A percentile compares a stretch with the other conserved stretches of the same genome.
Evolutionary conservation across 495 filamentous ascomycete species (phyloP).

Genomic region (Daldinia decipiens): DNA sequence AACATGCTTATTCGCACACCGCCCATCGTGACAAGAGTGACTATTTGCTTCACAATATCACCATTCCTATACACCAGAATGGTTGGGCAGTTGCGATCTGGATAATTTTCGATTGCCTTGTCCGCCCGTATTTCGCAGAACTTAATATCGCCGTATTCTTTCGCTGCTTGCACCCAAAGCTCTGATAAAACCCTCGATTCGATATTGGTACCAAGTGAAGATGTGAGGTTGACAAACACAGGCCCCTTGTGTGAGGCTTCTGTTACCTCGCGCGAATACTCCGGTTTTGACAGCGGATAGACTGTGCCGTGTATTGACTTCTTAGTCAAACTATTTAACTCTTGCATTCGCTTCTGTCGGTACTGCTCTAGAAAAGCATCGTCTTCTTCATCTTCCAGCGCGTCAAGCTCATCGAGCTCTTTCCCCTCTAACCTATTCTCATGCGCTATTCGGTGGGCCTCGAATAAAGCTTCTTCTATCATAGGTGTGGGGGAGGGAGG

Average conservation of each 20-base stretch:
- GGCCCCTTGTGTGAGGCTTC: constrained; percentile 78
- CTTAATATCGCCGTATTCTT: constrained; percentile 90
- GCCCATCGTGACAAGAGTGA: constrained; percentile 82
- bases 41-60: constrained; percentile 87
- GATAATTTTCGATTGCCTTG: constrained; percentile 96
- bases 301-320: constrained; percentile 86
- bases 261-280: constrained; percentile 92
- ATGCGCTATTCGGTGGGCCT: constrained; percentile 81
- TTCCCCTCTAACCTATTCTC: constrained; percentile 94
- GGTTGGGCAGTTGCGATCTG: constrained; percentile 92
- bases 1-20: constrained; percentile 73
- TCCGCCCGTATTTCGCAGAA: constrained; percentile 95
- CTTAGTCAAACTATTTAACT: constrained; percentile 77
- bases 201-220: constrained; percentile 76
- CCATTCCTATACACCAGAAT: constrained; percentile 92
- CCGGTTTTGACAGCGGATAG: constrained; percentile 92
- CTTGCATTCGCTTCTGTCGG: constrained; percentile 81
- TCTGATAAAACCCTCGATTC: constrained; percentile 85
- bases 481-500: constrained; percentile 91
- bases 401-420: constrained; percentile 90
- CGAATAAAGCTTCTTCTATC: constrained; percentile 92
- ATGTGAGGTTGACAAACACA: constrained; percentile 88
- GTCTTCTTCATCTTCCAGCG: constrained; percentile 91
- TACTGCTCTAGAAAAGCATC: constrained; percentile 90
- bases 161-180: constrained; percentile 86